Evolutionary conservation across 768 basidiomycete species (phyloP).

Genomic region (Tylopilus subfusipes): DNA sequence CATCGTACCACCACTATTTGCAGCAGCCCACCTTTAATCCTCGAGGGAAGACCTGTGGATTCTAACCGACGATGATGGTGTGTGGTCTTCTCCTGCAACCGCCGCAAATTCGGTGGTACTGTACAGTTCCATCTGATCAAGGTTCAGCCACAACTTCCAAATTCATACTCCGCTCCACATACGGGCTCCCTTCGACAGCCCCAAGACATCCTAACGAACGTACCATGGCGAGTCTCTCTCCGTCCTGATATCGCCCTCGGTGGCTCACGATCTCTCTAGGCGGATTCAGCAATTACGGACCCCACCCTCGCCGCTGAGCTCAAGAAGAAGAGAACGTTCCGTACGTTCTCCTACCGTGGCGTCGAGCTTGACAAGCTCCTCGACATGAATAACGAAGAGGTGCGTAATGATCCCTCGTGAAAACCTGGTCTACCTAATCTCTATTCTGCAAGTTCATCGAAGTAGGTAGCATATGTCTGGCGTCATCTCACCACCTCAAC

Average conservation of each 20-base stretch:
- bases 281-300: conserved; percentile 83
- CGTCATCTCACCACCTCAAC: conserved; percentile 1
- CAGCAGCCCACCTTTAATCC: conserved; percentile 71
- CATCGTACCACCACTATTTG: background rate
- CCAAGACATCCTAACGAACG: conserved; percentile 28
- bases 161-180: conserved; percentile 24
- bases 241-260: background rate
- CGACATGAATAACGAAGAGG: conserved; percentile 94
- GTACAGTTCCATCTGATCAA: conserved; percentile 56
- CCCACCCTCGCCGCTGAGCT: conserved; percentile 91
- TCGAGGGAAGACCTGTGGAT: conserved; percentile 89
- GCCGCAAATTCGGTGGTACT: too few species aligned
- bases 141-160: conserved; percentile 42
- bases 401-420: conserved; percentile 36
- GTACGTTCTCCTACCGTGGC: conserved; percentile 98
- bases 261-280: conserved; percentile 40
- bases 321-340: conserved; percentile 99
- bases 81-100: conserved; percentile 1
- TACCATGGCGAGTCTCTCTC: conserved; percentile 31
- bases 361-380: conserved; percentile 97
- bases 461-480: conserved; percentile 42
- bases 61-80: conserved; percentile 66
- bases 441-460: conserved; percentile 63
- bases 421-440: background rate
- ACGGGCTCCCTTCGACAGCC: conserved; percentile 21